These are phyloP conservation scores for Phytopythium delawarense DNA, from an alignment of 352 stramenopile genomes.

Conservation along the genomic window DNA sequence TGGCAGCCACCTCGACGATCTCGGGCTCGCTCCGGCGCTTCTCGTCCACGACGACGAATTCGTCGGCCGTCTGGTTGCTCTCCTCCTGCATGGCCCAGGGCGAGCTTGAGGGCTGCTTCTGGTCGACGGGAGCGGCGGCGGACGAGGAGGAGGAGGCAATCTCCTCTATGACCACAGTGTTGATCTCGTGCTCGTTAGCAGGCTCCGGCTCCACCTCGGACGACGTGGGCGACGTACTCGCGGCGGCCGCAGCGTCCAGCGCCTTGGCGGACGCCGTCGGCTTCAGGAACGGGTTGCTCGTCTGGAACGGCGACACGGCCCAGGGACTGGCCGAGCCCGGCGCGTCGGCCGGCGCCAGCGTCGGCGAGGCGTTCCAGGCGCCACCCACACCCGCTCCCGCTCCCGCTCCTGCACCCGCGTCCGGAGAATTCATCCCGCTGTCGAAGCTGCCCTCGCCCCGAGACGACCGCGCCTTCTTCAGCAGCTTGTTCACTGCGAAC, in stretches of 20 bases:
- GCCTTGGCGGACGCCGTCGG: constrained; percentile 4
- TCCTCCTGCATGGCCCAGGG: constrained; percentile 13
- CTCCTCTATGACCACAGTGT: constrained; percentile 23
- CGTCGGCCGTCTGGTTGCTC: constrained; percentile 7
- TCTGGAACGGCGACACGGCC: constrained; percentile 40
- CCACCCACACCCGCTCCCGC: constrained; percentile 19
- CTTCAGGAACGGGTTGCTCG: constrained; percentile 30
- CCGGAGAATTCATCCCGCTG: constrained; percentile 30
- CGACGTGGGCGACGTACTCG: constrained; percentile 1
- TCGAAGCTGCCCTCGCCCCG: constrained; percentile 4
- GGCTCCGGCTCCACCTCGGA: constrained; percentile 19
- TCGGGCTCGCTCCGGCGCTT: constrained; percentile 1
- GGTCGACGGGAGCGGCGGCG: neutral
- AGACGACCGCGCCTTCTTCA: constrained; percentile 64
- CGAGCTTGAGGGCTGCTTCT: constrained; percentile 6
- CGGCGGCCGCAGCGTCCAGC: constrained; percentile 1
- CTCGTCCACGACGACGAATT: constrained; percentile 7
- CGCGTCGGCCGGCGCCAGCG: constrained; percentile 10
- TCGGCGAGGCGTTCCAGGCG: constrained; percentile 51
- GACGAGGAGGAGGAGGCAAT: constrained; percentile 4
- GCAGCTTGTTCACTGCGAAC: constrained; percentile 60
- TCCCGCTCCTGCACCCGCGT: constrained; percentile 15
- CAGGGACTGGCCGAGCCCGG: constrained; percentile 25
- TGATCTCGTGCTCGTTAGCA: constrained; percentile 25
- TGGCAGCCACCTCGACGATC: neutral